A percentile compares a stretch with the other conserved stretches of the same genome.
Evolutionary conservation across 225 moss, liverwort and hornwort species (phyloP).

Genomic region (Physcomitrium patens): DNA sequence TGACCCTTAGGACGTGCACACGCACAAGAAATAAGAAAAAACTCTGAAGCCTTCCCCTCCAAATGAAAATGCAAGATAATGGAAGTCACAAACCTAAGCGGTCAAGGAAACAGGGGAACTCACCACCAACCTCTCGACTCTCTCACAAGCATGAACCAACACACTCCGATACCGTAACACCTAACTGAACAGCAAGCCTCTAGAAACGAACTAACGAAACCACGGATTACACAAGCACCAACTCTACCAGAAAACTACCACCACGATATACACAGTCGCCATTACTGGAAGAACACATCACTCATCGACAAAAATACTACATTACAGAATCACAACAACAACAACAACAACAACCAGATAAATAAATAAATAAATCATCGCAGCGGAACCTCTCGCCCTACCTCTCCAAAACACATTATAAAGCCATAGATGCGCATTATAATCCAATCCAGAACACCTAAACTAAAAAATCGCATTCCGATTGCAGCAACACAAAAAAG

Average conservation of each 20-base stretch:
- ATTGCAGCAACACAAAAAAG: too few relatives aligned
- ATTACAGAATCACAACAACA: too few relatives aligned
- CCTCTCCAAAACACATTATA: too few relatives aligned
- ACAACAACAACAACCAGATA: too few relatives aligned
- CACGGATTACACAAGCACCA: background rate
- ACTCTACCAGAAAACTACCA: background rate
- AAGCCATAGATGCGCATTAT: too few relatives aligned
- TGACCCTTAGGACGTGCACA: background rate
- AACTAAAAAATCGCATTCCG: too few relatives aligned
- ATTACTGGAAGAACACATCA: background rate
- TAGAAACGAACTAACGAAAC: background rate
- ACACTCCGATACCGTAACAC: background rate
- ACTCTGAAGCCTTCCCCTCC: background rate
- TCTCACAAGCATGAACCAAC: slow-evolving; percentile 12
- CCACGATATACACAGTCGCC: background rate
- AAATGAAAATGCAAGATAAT: background rate
- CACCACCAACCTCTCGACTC: background rate
- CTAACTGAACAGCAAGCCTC: slow-evolving; percentile 4
- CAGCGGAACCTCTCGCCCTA: too few relatives aligned
- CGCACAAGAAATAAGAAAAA: slow-evolving; percentile 8
- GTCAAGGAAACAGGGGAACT: background rate
- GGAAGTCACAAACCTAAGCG: background rate
- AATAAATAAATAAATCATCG: too few relatives aligned
- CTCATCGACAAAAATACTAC: too few relatives aligned
- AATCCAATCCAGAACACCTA: too few relatives aligned